Evolutionary conservation across 2,329 filamentous ascomycete species (phyloP).

Genomic region (Sphaerulina populicola): DNA sequence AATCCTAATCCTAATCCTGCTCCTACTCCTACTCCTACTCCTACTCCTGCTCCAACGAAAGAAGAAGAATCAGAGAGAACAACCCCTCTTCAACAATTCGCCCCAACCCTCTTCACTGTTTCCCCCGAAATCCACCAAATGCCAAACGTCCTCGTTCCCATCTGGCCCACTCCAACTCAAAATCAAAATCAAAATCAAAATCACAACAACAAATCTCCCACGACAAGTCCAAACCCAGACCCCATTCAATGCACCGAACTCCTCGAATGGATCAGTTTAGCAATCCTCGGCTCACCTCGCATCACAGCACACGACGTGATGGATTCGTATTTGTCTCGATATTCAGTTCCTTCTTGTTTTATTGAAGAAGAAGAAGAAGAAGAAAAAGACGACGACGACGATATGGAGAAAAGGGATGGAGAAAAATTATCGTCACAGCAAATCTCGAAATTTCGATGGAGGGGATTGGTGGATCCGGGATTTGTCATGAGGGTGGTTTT

Average conservation of each 20-base stretch:
- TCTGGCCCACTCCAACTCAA: constrained; percentile 16
- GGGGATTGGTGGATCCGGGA: constrained; percentile 35
- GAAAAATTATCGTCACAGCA: constrained; percentile 10
- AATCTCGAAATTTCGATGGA: constrained; percentile 37
- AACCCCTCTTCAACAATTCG: constrained; percentile 23
- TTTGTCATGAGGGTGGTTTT: constrained; percentile 31
- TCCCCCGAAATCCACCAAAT: constrained; percentile 24
- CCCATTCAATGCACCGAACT: constrained; percentile 57
- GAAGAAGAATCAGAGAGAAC: too few species aligned
- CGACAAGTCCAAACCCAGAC: constrained; percentile 39
- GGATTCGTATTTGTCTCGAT: constrained; percentile 62
- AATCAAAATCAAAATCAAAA: constrained; percentile 6
- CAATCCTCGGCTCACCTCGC: constrained; percentile 58
- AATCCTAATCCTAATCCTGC: too few species aligned
- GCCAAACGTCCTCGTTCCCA: constrained; percentile 27
- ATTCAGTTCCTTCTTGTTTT: constrained; percentile 45
- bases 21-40: too few species aligned
- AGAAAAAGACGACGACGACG: too few species aligned
- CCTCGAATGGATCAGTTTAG: constrained; percentile 69
- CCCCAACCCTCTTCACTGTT: constrained; percentile 29
- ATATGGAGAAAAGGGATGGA: too few species aligned
- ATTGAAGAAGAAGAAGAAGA: not conserved
- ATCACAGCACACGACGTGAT: constrained; percentile 50
- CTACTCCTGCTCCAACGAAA: too few species aligned
- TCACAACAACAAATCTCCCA: constrained; percentile 19